phyloP scores from a whole-genome alignment of 2,329 filamentous ascomycete genomes.

The Zymoseptoria pseudotritici region DNA sequence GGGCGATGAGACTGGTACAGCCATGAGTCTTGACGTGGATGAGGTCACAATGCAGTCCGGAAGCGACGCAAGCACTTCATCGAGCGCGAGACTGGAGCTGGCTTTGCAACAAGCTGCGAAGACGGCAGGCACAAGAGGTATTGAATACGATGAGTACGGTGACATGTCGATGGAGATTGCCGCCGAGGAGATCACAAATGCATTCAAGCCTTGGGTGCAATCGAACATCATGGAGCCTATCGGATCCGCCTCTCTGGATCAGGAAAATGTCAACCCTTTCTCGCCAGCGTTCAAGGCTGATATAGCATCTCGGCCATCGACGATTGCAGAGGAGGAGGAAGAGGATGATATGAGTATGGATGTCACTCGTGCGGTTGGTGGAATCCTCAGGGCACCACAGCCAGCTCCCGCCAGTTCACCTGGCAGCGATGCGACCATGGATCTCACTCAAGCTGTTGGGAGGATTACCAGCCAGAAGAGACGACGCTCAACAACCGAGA shows the following conservation, averaged over 20 bases:
- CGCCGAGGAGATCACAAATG: conserved; percentile 65
- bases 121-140: conserved; percentile 64
- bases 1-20: conserved; percentile 64
- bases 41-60: conserved; percentile 40
- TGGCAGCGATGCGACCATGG: conserved; percentile 44
- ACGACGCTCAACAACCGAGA: conserved; percentile 33
- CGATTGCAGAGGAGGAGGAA: conserved; percentile 32
- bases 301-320: conserved; percentile 19
- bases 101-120: conserved; percentile 67
- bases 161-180: conserved; percentile 47
- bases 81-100: conserved; percentile 68
- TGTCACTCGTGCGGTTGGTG: conserved; percentile 73
- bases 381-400: conserved; percentile 54
- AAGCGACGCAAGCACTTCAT: conserved; percentile 50
- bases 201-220: conserved; percentile 65
- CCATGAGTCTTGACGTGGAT: conserved; percentile 65
- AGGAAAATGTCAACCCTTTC: conserved; percentile 46
- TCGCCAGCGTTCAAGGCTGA: conserved; percentile 37
- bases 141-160: conserved; percentile 51
- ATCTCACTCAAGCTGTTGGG: conserved; percentile 49
- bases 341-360: conserved; percentile 83
- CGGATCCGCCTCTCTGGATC: conserved; percentile 31
- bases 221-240: conserved; percentile 33
- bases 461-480: conserved; percentile 43
- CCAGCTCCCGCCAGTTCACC: conserved; percentile 31